A percentile compares a stretch with the other conserved stretches of the same genome.
These are phyloP conservation scores for Collybiopsis confluens DNA, from an alignment of 768 basidiomycete genomes.

Conservation along the genomic window DNA sequence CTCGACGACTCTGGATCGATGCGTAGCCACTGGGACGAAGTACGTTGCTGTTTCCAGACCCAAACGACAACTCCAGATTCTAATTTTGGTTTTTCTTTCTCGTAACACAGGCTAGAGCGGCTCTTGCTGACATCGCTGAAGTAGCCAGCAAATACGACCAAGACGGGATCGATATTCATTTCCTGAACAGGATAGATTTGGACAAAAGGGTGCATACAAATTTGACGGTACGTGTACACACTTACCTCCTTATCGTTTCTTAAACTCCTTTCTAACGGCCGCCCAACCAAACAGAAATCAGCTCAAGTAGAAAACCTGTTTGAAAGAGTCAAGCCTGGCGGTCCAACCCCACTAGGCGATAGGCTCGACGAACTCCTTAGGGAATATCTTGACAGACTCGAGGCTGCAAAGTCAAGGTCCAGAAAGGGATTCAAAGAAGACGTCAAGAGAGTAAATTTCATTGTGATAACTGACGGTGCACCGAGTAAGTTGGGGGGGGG, in stretches of 20 bases:
- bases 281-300: constrained; percentile 2
- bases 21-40: constrained; percentile 49
- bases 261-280: background rate
- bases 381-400: constrained; percentile 22
- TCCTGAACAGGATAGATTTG: constrained; percentile 41
- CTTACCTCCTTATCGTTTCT: background rate
- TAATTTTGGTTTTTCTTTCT: background rate
- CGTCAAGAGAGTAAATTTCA: constrained; percentile 56
- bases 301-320: constrained; percentile 5
- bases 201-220: constrained; percentile 36
- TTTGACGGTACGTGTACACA: constrained; percentile 13
- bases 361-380: constrained; percentile 28
- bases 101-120: constrained; percentile 37
- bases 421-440: constrained; percentile 25
- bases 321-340: background rate
- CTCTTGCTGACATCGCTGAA: constrained; percentile 45
- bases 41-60: constrained; percentile 13
- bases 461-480: constrained; percentile 62
- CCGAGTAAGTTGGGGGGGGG: constrained; percentile 56
- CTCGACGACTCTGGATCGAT: constrained; percentile 63
- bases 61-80: background rate
- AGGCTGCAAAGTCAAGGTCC: constrained; percentile 23
- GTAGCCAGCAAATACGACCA: constrained; percentile 45
- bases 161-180: constrained; percentile 61
- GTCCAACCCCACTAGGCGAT: constrained; percentile 16